Percentiles rank a stretch among this genome's conserved stretches.
Conservation (phyloP, 129 eudicot species). For the Flaveria bidentis region DNA sequence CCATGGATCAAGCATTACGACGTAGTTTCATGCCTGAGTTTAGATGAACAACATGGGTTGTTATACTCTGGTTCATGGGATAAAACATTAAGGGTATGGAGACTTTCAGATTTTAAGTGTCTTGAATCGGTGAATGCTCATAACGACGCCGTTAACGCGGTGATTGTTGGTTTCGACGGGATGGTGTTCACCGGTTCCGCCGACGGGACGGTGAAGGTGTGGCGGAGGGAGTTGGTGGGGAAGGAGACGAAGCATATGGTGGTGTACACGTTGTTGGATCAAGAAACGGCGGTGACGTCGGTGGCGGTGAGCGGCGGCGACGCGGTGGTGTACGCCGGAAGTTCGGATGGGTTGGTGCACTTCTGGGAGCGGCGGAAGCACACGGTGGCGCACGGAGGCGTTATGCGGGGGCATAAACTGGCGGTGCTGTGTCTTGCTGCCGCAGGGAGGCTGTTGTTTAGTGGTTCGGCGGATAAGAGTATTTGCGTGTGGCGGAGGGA, state of each 20-base stretch:
- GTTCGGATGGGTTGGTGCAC: constrained; percentile 71
- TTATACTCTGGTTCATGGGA: constrained; percentile 88
- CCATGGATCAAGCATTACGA: constrained; percentile 72
- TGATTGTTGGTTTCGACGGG: constrained; percentile 50
- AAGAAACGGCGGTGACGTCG: constrained; percentile 73
- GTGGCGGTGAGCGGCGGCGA: constrained; percentile 44
- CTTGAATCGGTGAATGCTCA: constrained; percentile 64
- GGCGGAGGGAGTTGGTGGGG: constrained; percentile 57
- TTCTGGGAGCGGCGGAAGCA: constrained; percentile 69
- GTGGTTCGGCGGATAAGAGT: constrained; percentile 79
- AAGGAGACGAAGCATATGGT: constrained; percentile 44
- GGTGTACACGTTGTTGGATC: constrained; percentile 48
- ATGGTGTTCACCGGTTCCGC: constrained; percentile 67
- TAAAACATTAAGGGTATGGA: constrained; percentile 68
- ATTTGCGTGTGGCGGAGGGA: constrained; percentile 84
- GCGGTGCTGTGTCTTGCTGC: constrained; percentile 71
- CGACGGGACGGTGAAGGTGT: constrained; percentile 59
- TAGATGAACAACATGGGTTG: constrained; percentile 27
- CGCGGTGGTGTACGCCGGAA: constrained; percentile 60
- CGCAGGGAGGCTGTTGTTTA: constrained; percentile 57
- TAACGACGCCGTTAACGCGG: constrained; percentile 69
- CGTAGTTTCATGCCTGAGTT: constrained; percentile 58
- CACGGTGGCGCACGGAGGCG: constrained; percentile 57
- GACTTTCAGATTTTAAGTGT: constrained; percentile 65
- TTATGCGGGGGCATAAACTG: constrained; percentile 65